These are phyloP conservation scores for Perkinsus chesapeaki DNA, from an alignment of 169 alveolate genomes.

Conservation along the genomic window DNA sequence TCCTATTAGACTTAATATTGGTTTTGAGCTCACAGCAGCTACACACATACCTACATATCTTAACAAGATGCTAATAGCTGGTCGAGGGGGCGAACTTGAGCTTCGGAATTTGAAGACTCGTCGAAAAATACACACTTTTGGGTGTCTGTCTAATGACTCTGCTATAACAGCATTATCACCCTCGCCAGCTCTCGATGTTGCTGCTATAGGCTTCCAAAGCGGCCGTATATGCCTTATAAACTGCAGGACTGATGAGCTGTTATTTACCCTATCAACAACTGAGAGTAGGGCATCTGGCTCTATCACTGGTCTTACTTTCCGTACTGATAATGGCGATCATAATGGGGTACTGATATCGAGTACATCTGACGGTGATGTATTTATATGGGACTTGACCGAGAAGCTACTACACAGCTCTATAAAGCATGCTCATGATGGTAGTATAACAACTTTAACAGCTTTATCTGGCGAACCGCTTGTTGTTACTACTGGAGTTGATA, in stretches of 20 bases:
- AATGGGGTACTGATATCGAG: constrained; percentile 44
- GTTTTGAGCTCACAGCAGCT: constrained; percentile 13
- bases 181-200: constrained; percentile 47
- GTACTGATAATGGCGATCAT: constrained; percentile 31
- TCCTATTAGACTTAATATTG: background rate
- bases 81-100: constrained; percentile 20
- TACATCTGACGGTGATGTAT: constrained; percentile 37
- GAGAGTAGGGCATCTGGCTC: constrained; percentile 1
- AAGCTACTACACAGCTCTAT: constrained; percentile 48
- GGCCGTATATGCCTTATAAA: constrained; percentile 53
- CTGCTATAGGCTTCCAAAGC: constrained; percentile 42
- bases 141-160: background rate
- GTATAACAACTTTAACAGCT: constrained; percentile 28
- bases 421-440: constrained; percentile 35
- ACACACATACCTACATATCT: constrained; percentile 25
- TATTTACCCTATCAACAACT: constrained; percentile 36
- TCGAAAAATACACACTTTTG: constrained; percentile 19
- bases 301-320: constrained; percentile 42
- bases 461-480: constrained; percentile 52
- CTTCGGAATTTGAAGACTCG: constrained; percentile 24
- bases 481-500: constrained; percentile 47
- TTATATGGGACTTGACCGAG: constrained; percentile 59
- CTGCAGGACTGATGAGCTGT: constrained; percentile 35
- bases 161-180: background rate
- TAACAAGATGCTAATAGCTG: constrained; percentile 22